Base-by-base conservation (phyloP, 2,329 filamentous ascomycete genomes). In the Macroventuria anomochaeta region DNA sequence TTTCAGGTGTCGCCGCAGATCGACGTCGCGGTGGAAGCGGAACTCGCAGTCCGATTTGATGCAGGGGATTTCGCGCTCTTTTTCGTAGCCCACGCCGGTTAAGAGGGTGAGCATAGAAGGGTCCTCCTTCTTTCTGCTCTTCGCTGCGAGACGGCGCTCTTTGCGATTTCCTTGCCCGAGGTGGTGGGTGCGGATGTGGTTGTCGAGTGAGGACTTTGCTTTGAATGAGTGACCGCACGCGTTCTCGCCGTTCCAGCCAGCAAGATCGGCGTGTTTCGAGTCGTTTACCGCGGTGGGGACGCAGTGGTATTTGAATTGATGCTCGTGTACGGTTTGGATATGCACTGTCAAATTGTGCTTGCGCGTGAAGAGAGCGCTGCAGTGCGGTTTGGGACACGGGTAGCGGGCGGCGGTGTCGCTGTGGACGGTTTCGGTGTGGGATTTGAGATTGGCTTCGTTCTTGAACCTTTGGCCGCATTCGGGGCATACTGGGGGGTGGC, bases 121-220 rank as follows among this genome's bases (percentile, higher is more conserved):
- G 12, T 67, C 62, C n/a, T 62, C 43, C 40, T 65, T 59, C 57
- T 61, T 67, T 70, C 55, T 74, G 70, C 67, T 74, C 69, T 75
- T 74, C 53, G 68, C 64, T 42, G 70, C 59, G 58, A 73, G 69
- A 66, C 69, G 75, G 39, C 58, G 55, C 36, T 67, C 59, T 48
- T 68, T 76, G 52, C 70, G 70, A 52, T 75, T 77, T 10, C 73
- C 75, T 18, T 84, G 76, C n/a, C 87, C 85, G 21, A 96, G 79
- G 71, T 97, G 93, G 18, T 90, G 84, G 40, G 88, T 91, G 17
- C 90, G 87, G 37, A 97, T 82, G 70, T 97, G 93, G 61, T 95
- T 89, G 72, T 93, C 89, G 0, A 97, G 81, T 25, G 86, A 86
- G 15, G 85, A 83, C 73, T 96, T 96, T 57, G 88, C 89, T 53